Conservation (phyloP, 176 grass and related monocot genomes). For the Stipa capillata region DNA sequence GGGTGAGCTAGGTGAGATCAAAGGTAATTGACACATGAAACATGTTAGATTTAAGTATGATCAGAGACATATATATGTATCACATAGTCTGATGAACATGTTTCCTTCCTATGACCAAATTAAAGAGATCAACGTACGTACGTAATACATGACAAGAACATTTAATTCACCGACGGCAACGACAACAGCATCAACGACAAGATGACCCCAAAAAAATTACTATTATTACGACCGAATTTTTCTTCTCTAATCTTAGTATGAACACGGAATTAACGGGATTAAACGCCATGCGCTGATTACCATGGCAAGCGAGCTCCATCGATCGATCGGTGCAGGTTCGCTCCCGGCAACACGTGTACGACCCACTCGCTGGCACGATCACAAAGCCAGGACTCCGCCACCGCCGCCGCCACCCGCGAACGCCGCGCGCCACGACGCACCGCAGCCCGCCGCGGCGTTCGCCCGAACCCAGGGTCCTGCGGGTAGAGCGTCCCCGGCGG, state of each 20-base stretch:
- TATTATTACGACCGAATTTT: not conserved
- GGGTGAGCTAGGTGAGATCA: not conserved
- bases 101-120: constrained; percentile 6
- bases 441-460: not conserved
- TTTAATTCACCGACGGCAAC: not conserved
- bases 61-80: not conserved
- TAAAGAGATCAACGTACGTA: not conserved
- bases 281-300: not conserved
- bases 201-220: not conserved
- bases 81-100: not conserved
- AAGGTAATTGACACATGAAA: not conserved
- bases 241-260: constrained; percentile 31
- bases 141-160: constrained; percentile 10
- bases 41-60: not conserved
- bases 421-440: not conserved
- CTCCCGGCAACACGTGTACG: not conserved
- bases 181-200: constrained; percentile 20
- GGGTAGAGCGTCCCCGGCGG: constrained; percentile 59
- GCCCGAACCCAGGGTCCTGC: constrained; percentile 53
- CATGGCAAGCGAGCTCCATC: not conserved
- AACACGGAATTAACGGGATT: not conserved
- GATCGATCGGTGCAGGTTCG: not conserved
- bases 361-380: not conserved
- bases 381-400: constrained; percentile 22
- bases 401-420: not conserved